These are phyloP conservation scores for Populus tomentosa DNA, from an alignment of 441 rosid species.

Conservation along the genomic window DNA sequence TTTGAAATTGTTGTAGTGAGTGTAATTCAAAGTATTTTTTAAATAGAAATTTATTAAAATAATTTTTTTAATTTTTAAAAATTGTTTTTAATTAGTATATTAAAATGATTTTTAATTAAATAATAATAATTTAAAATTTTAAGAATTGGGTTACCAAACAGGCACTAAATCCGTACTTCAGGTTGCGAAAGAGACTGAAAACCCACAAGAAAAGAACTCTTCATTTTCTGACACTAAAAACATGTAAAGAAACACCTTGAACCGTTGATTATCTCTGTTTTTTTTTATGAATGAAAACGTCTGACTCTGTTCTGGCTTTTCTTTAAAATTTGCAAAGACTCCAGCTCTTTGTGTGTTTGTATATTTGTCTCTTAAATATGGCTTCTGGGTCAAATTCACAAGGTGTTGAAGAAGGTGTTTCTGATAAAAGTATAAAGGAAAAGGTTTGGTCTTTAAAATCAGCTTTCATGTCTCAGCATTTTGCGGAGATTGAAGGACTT, in stretches of 20 bases:
- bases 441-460: slow-evolving; percentile 3
- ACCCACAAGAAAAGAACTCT: too few species aligned
- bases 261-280: too few species aligned
- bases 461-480: slow-evolving; percentile 12
- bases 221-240: too few species aligned
- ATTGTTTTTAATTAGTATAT: too few species aligned
- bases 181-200: too few species aligned
- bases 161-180: too few species aligned
- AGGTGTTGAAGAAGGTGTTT: background rate
- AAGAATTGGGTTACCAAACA: too few species aligned
- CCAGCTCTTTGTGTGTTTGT: background rate
- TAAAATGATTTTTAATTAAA: too few species aligned
- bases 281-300: too few species aligned
- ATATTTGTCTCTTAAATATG: background rate
- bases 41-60: fast-evolving
- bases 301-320: background rate
- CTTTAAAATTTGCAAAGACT: background rate
- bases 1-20: fast-evolving
- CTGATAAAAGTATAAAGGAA: background rate
- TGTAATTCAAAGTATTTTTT: fast-evolving
- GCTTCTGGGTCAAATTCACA: background rate
- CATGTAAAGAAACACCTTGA: too few species aligned
- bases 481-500: slow-evolving; percentile 6
- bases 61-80: too few species aligned
- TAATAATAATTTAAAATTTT: too few species aligned